phyloP scores from a whole-genome alignment of 257 asterid species.

The Ilex asprella region DNA sequence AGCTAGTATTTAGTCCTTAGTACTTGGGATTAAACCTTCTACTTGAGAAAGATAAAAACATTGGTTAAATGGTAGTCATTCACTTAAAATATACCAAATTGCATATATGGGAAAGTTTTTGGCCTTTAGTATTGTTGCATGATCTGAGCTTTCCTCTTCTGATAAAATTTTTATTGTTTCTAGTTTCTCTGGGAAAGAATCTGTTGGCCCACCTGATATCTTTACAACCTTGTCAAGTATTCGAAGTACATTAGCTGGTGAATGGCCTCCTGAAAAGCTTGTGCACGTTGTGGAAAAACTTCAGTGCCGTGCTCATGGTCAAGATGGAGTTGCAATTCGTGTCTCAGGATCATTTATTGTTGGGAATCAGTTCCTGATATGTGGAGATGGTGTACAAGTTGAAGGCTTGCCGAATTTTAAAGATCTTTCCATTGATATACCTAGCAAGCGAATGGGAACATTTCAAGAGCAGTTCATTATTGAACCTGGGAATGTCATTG shows the following conservation, averaged over 20 bases:
- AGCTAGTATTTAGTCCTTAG: neutral
- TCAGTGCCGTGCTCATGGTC: constrained; percentile 75
- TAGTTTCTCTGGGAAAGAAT: constrained; percentile 80
- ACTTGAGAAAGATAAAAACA: neutral
- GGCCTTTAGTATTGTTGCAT: too few relatives aligned
- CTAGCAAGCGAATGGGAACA: constrained; percentile 78
- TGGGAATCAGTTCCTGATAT: constrained; percentile 87
- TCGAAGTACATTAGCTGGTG: constrained; percentile 78
- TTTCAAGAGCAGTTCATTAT: constrained; percentile 81
- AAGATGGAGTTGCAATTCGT: constrained; percentile 73
- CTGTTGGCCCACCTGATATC: constrained; percentile 48
- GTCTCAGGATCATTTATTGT: constrained; percentile 78
- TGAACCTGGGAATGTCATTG: constrained; percentile 44
- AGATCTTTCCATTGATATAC: constrained; percentile 68
- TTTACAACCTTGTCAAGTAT: constrained; percentile 53
- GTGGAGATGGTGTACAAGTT: constrained; percentile 93
- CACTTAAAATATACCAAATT: neutral
- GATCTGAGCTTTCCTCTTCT: constrained; percentile 14
- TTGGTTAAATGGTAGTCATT: neutral
- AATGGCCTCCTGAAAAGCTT: constrained; percentile 91
- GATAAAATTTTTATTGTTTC: constrained; percentile 11
- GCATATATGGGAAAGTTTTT: too few relatives aligned
- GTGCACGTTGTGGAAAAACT: constrained; percentile 96
- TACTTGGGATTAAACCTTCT: neutral
- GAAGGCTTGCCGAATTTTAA: constrained; percentile 79